Evolutionary conservation across 495 filamentous ascomycete genomes (phyloP).

Genomic region (Lasiosphaeria hispida): DNA sequence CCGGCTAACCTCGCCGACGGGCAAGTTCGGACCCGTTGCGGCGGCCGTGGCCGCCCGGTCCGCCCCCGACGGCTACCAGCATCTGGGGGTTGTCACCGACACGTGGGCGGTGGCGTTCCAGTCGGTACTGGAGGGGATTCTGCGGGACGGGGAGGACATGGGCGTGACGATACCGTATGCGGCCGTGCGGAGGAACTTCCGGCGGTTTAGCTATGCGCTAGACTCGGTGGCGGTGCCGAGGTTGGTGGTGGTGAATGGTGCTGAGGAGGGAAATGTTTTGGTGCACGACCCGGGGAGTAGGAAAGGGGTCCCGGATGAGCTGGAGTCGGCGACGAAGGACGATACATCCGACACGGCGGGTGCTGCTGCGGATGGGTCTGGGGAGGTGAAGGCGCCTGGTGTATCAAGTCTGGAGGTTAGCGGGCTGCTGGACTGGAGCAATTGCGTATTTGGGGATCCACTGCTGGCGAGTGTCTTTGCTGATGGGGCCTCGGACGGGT

Average conservation of each 20-base stretch:
- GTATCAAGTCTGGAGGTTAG: constrained; percentile 19
- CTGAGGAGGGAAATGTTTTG: constrained; percentile 34
- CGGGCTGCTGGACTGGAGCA: constrained; percentile 49
- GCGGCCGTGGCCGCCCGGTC: constrained; percentile 26
- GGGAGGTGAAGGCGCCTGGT: too few species aligned
- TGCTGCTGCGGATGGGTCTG: too few species aligned
- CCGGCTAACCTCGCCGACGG: constrained; percentile 34
- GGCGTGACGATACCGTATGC: constrained; percentile 42
- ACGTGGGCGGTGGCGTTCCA: constrained; percentile 49
- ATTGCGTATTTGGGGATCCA: constrained; percentile 59
- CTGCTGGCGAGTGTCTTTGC: constrained; percentile 50
- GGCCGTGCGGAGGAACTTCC: constrained; percentile 37
- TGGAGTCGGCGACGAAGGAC: neutral
- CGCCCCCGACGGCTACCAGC: neutral
- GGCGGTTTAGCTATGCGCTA: constrained; percentile 35
- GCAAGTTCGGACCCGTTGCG: constrained; percentile 36
- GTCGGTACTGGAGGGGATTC: constrained; percentile 39
- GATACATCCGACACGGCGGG: too few species aligned
- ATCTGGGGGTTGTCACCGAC: constrained; percentile 15
- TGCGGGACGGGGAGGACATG: constrained; percentile 48
- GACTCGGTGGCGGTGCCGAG: constrained; percentile 37
- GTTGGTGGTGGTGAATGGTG: constrained; percentile 38
- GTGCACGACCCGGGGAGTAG: constrained; percentile 14
- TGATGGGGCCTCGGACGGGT: constrained; percentile 36
- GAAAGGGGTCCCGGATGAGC: neutral